Percentiles rank a stretch among this genome's conserved stretches.
Evolutionary conservation across 331 rosid genomes (phyloP).

Genomic region (Dryas integrifolia): DNA sequence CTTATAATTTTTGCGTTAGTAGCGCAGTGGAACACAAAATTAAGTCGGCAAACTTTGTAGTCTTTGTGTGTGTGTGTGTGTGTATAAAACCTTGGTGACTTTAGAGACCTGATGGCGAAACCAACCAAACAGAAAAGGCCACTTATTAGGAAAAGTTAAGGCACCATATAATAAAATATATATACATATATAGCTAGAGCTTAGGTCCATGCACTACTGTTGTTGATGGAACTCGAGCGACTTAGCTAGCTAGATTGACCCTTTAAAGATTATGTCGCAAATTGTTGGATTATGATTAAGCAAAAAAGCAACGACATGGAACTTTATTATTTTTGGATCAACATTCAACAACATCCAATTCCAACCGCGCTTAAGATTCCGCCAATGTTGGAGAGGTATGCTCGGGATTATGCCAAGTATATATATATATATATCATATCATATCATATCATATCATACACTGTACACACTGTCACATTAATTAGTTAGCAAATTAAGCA

Average conservation of each 20-base stretch:
- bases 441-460: no score
- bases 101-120: conserved; percentile 2
- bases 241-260: neutral
- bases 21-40: neutral
- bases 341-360: neutral
- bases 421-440: no score
- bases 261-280: neutral
- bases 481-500: neutral
- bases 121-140: conserved; percentile 7
- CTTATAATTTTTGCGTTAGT: neutral
- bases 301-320: neutral
- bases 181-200: neutral
- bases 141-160: neutral
- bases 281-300: no score
- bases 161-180: neutral
- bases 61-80: neutral
- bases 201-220: neutral
- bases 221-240: conserved; percentile 14
- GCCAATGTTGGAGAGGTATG: conserved; percentile 5
- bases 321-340: neutral
- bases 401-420: conserved; percentile 4
- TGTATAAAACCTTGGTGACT: neutral
- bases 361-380: conserved; percentile 7
- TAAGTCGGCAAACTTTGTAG: neutral
- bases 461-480: no score